Evolutionary conservation across 1,284 basidiomycete genomes (phyloP).

Genomic region (Xerocomus minutiporus): DNA sequence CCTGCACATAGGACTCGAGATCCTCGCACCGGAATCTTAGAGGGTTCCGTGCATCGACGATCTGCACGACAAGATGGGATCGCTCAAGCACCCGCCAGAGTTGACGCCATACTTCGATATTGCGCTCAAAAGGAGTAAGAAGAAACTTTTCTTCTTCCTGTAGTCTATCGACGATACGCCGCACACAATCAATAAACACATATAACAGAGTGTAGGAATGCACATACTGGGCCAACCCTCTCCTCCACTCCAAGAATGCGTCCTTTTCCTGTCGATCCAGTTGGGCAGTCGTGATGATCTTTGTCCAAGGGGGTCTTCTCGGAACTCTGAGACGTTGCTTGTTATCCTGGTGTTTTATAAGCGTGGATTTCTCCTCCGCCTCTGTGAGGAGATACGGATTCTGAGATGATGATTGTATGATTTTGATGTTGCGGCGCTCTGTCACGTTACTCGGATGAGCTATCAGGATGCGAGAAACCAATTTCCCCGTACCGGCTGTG

Average conservation of each 20-base stretch:
- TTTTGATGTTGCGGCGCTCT: conserved; percentile 91
- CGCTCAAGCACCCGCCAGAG: conserved; percentile 93
- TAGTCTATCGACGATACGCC: conserved; percentile 44
- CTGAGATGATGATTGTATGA: conserved; percentile 70
- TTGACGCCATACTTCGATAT: conserved; percentile 95
- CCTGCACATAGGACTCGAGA: conserved; percentile 82
- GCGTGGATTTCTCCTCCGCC: conserved; percentile 76
- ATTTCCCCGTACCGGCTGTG: conserved; percentile 71
- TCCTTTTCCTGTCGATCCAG: conserved; percentile 86
- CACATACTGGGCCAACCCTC: conserved; percentile 82
- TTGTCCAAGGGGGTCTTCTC: conserved; percentile 82
- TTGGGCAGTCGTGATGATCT: conserved; percentile 68
- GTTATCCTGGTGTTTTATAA: conserved; percentile 71
- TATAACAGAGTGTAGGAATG: background rate
- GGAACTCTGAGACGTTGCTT: conserved; percentile 77
- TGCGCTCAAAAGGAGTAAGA: conserved; percentile 92
- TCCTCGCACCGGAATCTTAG: conserved; percentile 89
- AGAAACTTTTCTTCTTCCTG: conserved; percentile 79
- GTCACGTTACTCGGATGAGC: conserved; percentile 14
- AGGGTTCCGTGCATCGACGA: conserved; percentile 93
- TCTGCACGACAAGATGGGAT: conserved; percentile 91
- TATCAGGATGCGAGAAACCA: background rate
- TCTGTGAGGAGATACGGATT: conserved; percentile 89
- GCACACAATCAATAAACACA: background rate
- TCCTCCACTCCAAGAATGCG: conserved; percentile 86